Base-by-base conservation (phyloP, 106 monocot species). In the Dendrobium officinale region DNA sequence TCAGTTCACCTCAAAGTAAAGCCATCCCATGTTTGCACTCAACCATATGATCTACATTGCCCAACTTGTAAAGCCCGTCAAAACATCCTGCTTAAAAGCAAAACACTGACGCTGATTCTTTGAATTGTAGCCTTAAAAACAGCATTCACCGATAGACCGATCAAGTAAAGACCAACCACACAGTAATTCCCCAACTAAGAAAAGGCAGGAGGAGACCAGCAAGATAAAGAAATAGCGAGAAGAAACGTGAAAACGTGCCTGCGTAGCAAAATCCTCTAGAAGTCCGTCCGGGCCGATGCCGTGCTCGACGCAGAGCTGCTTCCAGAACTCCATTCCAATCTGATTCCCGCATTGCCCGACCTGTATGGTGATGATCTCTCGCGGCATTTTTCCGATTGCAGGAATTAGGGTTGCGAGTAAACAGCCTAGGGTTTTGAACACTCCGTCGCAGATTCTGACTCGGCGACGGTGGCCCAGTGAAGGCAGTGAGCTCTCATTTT, bases 261-360 rank as follows among this genome's bases (percentile, higher is more conserved):
- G 94, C 55, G 95, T 95, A 72, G 94, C 95, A 81, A 98, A 98
- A 61, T 98, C 98, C 79, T 98, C 98, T 24, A 98, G 98, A 78
- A 98, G 92, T 54, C 98, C 98, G 82, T 98, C 98, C 83, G 95
- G 95, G 83, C 98, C 95, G 82, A 98, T 98, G 86, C 98, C 98
- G 84, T 98, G 98, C 92, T 98, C 98, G 75, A 98, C 90, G 83
- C 98, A 98, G 78, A 98, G 98, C 94, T 98, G 98, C 95, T 98
- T 95, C 98, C 98, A 98, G 98, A 98, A 98, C 92, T 98, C 98
- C 98, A 98, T 98, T 54, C 98, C 98, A 83, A 98, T 93, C 89
- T 98, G 98, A 84, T 98, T 98, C 86, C 95, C 98, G 88, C 98
- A 98, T 98, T 98, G 98, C 75, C 98, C 98, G 79, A 95, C 98